A percentile compares a stretch with the other conserved stretches of the same genome.
Conservation (phyloP, 2,329 filamentous ascomycete genomes). For the Oidium heveae region DNA sequence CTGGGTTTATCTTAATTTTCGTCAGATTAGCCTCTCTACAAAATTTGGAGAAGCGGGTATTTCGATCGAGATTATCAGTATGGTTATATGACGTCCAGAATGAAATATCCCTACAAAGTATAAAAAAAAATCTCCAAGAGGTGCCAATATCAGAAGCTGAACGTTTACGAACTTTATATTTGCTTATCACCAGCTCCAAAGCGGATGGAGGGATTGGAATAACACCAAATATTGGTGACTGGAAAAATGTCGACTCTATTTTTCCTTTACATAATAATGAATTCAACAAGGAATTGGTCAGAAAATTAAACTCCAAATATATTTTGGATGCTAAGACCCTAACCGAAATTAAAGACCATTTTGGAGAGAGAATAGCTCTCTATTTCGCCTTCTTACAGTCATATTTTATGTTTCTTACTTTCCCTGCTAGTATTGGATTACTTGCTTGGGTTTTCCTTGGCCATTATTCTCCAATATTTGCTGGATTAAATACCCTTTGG, state of each 20-base stretch:
- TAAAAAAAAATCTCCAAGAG: conserved; percentile 36
- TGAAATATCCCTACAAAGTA: conserved; percentile 48
- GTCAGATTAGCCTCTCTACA: conserved; percentile 52
- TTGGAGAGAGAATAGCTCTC: conserved; percentile 20
- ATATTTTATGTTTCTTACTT: conserved; percentile 68
- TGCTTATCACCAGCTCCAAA: conserved; percentile 50
- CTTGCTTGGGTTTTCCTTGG: conserved; percentile 61
- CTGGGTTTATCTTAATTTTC: conserved; percentile 57
- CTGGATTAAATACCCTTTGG: conserved; percentile 59
- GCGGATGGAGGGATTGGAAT: conserved; percentile 60
- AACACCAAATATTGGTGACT: conserved; percentile 39
- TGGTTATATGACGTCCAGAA: conserved; percentile 78
- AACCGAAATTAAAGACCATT: not conserved
- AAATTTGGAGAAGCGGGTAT: conserved; percentile 55
- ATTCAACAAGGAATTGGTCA: conserved; percentile 54
- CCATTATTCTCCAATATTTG: conserved; percentile 62
- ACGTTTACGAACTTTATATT: conserved; percentile 63
- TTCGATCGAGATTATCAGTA: conserved; percentile 70
- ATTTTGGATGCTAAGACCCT: conserved; percentile 34
- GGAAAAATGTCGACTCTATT: conserved; percentile 46
- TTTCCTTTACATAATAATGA: conserved; percentile 58
- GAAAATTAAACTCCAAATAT: conserved; percentile 48
- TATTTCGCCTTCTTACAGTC: conserved; percentile 89
- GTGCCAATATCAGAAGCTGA: conserved; percentile 75
- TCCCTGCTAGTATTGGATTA: conserved; percentile 56